phyloP scores from a whole-genome alignment of 306 rosid species.

The Comarum palustre region DNA sequence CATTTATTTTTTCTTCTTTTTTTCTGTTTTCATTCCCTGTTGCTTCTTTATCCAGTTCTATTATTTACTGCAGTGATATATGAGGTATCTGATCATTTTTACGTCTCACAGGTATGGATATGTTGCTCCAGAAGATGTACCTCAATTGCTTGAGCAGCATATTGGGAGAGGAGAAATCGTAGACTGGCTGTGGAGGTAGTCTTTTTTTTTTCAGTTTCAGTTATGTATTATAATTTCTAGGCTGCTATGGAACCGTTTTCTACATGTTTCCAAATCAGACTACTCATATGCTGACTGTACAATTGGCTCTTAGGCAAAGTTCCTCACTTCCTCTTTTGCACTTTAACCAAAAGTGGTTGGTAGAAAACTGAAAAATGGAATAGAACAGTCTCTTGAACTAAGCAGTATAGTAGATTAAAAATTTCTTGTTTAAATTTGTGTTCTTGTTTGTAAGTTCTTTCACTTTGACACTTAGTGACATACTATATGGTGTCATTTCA shows the following conservation, averaged over 20 bases:
- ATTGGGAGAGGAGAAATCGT: slow-evolving; percentile 64
- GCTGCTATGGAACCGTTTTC: slow-evolving; percentile 1
- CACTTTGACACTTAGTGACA: neutral
- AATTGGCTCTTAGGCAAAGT: neutral
- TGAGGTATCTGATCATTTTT: neutral
- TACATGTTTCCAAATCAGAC: neutral
- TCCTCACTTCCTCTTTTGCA: neutral
- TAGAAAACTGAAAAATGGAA: neutral
- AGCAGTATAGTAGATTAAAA: no score
- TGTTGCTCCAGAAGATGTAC: slow-evolving; percentile 79
- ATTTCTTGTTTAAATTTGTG: slow-evolving; percentile 1
- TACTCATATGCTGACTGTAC: neutral
- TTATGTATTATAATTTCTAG: neutral
- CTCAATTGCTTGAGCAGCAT: slow-evolving; percentile 73
- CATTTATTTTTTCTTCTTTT: neutral
- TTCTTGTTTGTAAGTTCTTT: neutral
- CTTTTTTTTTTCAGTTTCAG: neutral
- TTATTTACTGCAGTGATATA: slow-evolving; percentile 18
- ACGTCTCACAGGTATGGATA: slow-evolving; percentile 75
- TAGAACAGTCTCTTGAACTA: neutral
- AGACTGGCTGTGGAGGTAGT: slow-evolving; percentile 80
- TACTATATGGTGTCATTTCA: slow-evolving; percentile 30
- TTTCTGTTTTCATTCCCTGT: neutral
- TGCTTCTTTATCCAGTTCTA: neutral
- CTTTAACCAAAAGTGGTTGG: neutral